phyloP scores from a whole-genome alignment of 2,329 filamentous ascomycete species.

The Akanthomyces muscarius region DNA sequence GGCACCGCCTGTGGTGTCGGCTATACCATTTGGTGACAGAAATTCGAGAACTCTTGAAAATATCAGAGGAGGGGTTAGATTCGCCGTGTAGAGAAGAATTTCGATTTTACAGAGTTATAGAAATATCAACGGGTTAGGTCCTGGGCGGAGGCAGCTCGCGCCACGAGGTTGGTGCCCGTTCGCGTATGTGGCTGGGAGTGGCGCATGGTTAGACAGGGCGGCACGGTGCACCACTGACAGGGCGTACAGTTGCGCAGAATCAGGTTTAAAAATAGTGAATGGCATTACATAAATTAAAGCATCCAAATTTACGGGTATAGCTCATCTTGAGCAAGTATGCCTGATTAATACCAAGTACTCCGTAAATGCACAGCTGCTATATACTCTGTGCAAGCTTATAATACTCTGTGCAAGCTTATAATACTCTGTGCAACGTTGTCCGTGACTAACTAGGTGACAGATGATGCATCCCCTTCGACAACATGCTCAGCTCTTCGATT shows the following conservation, averaged over 20 bases:
- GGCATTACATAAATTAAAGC: too few relatives aligned
- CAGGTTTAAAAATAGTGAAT: neutral
- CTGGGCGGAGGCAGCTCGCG: neutral
- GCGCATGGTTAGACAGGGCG: neutral
- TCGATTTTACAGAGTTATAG: neutral
- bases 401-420: too few relatives aligned
- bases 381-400: too few relatives aligned
- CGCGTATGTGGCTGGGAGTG: conserved; percentile 1
- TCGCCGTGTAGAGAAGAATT: neutral
- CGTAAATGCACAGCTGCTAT: too few relatives aligned
- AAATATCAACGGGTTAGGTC: neutral
- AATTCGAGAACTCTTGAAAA: neutral
- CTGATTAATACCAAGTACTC: too few relatives aligned
- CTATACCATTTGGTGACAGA: neutral
- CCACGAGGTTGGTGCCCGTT: conserved; percentile 5
- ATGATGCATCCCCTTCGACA: neutral
- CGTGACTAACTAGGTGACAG: too few relatives aligned
- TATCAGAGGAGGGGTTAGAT: neutral
- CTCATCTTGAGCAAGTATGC: too few relatives aligned
- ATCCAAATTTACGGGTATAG: too few relatives aligned
- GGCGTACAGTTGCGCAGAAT: neutral
- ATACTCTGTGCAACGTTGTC: too few relatives aligned
- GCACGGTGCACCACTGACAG: neutral
- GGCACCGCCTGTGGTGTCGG: neutral
- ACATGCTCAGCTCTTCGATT: too few relatives aligned